Base-by-base conservation (phyloP, 2,329 filamentous ascomycete species). In the Botryotinia convoluta region DNA sequence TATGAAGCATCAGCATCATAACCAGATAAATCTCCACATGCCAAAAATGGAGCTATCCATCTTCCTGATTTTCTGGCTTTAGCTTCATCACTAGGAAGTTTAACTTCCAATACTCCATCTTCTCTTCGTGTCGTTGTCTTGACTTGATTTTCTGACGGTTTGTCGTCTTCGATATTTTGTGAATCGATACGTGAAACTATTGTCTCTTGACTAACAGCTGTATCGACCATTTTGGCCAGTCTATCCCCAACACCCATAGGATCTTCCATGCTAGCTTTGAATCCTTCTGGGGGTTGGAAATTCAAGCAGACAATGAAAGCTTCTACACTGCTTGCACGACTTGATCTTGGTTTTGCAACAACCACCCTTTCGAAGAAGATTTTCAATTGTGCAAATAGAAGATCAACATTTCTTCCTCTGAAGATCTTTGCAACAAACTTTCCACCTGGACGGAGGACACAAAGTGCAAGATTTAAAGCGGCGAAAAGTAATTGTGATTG, bases 381-480 rank as follows among this genome's bases (percentile, higher is more conserved):
- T 81, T 95, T 96, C 71, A 99, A 88, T 82, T 99, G 96, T 2
- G 94, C 94, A 80, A 96, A 98, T 14, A 99, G 88, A 37, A 98
- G 86, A 80, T 98, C 96, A n/a, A 98, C 95, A 79, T 98, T 96
- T 78, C 94, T 91, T 26, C 93, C 95, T 26, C 96, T 87, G 84
- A 99, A 99, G 75, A 99, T 98, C 85, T 99, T 99, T 74, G 96
- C 96, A 12, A 99, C 95, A 79, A 99, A 99, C 80, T 94, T 97
- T 75, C 96, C 96, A 61, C 96, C 96, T 0, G 95, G 95, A 74
- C 93, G 92, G 35, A 99, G 88, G 20, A 99, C 94, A 81, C 95
- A 97, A 20, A 98, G 89, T 0, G 96, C 94, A 4, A 99, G 89
- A 82, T 98, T 97, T 32, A 99, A 88, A 0, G 96, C 96, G 0